A percentile compares a stretch with the other conserved stretches of the same genome.
Evolutionary conservation across 2,329 filamentous ascomycete genomes (phyloP).

Genomic region (Samsoniella hepiali): DNA sequence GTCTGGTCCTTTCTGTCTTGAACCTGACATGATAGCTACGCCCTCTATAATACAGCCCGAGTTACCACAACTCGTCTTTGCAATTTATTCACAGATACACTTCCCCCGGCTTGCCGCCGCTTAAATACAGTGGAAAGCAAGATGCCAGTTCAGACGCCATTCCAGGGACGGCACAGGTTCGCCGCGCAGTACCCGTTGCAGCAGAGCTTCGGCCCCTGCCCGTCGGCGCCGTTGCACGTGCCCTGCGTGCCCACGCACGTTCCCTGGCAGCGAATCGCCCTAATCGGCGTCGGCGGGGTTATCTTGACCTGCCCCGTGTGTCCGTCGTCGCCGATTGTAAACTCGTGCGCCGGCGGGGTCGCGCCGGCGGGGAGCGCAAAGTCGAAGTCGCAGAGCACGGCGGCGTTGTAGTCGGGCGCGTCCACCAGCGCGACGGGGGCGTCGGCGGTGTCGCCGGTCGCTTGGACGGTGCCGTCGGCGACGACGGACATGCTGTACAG

Average conservation of each 20-base stretch:
- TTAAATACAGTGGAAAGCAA: too few relatives aligned
- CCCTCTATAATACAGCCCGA: too few relatives aligned
- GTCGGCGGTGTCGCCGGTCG: conserved; percentile 44
- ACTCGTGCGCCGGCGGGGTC: conserved; percentile 29
- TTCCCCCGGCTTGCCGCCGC: too few relatives aligned
- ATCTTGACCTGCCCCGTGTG: conserved; percentile 41
- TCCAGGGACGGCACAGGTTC: conserved; percentile 39
- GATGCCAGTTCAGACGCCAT: conserved; percentile 19
- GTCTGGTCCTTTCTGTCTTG: too few relatives aligned
- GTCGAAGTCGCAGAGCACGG: conserved; percentile 41
- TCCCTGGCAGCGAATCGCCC: conserved; percentile 41
- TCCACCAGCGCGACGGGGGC: conserved; percentile 41
- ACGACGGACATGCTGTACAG: conserved; percentile 40
- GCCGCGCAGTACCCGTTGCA: conserved; percentile 44
- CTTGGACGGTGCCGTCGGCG: conserved; percentile 38
- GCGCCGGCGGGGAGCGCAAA: conserved; percentile 18
- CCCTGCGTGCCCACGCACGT: conserved; percentile 40
- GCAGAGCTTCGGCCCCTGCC: conserved; percentile 38
- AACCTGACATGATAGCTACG: too few relatives aligned
- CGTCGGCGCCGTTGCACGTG: conserved; percentile 35
- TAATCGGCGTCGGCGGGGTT: conserved; percentile 43
- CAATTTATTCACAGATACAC: too few relatives aligned
- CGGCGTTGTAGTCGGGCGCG: conserved; percentile 42
- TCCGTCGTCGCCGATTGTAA: conserved; percentile 24
- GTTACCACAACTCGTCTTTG: too few relatives aligned